Evolutionary conservation across 345 rosid genomes (phyloP).

Genomic region (Theobroma cacao): DNA sequence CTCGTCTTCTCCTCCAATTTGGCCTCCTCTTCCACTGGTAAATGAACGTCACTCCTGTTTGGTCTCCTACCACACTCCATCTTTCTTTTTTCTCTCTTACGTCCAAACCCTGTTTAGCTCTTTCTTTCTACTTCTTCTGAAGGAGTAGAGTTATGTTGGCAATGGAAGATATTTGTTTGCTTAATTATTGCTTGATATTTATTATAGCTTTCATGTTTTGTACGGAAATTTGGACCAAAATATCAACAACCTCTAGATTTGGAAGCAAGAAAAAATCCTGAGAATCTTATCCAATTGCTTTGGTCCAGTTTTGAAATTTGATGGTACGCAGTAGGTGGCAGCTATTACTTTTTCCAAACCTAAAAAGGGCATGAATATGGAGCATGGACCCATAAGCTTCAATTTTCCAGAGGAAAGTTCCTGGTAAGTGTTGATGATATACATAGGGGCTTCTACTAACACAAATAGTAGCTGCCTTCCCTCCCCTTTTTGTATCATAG

Average conservation of each 20-base stretch:
- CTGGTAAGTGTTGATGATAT: neutral
- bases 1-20: constrained; percentile 37
- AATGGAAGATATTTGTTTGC: neutral
- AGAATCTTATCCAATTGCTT: constrained; percentile 3
- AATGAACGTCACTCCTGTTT: constrained; percentile 52
- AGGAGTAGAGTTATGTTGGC: neutral
- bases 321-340: neutral
- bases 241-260: neutral
- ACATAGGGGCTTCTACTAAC: too few species aligned
- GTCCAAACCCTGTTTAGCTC: neutral
- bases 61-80: constrained; percentile 43
- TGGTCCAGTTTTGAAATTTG: neutral
- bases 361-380: too few species aligned
- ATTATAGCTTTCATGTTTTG: neutral
- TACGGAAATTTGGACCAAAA: constrained; percentile 2
- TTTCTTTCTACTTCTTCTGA: neutral
- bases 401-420: neutral
- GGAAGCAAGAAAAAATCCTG: constrained; percentile 9
- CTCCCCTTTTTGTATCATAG: too few species aligned
- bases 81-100: neutral
- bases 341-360: neutral
- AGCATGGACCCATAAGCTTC: neutral
- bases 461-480: too few species aligned
- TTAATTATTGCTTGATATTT: neutral
- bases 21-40: constrained; percentile 46